Evolutionary conservation across 148 eudicot genomes (phyloP), one percentile per base, ranked within the genome.

Genomic region (Arctostaphylos glauca): DNA sequence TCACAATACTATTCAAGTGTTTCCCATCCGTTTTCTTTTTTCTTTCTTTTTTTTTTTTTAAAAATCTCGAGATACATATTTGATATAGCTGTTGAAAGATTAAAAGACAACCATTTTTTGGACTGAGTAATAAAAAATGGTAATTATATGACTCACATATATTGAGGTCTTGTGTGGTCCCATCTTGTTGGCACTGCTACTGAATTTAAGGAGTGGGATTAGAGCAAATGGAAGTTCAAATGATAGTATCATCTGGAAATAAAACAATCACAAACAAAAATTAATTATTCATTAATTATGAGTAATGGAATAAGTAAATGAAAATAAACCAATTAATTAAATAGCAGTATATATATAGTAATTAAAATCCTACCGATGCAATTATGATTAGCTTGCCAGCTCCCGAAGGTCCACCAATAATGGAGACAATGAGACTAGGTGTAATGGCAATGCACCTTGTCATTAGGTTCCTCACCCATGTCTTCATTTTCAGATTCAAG

Each of bases 171-270:
- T 90, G 84, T 93, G 93, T 41, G 91, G 93, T 64, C 94, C 97
- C 94, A 93, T 89, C 84, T 93, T 93, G 86, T 89, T 85, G 23
- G 87, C 9, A 59, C 90, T 68, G 84, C 91, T 88, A 38, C 93
- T 92, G 86, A 93, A 93, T 49, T 92, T 93, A 3, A 93, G 92
- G 16, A 93, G 93, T 4, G 97, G 97, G 58, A 93, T 90, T 78
- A 93, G 90, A 9, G 92, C 92, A 85, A 92, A 93, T 80, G 97
- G 97, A 67, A 93, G 94, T 67, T 92, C 93, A 84, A 92, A 93
- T 44, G 97, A 93, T 49, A 93, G 83, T 67, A 92, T 93, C 97
- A 93, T 93, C 97, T 84, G 80, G 64, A 59, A 3, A 52, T 9
- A 38, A 9, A 50, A 4, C 56, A 53, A 64, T 5, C 13, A 64